Conservation (phyloP, 805 yeast genomes). For the Lachancea kluyveri region DNA sequence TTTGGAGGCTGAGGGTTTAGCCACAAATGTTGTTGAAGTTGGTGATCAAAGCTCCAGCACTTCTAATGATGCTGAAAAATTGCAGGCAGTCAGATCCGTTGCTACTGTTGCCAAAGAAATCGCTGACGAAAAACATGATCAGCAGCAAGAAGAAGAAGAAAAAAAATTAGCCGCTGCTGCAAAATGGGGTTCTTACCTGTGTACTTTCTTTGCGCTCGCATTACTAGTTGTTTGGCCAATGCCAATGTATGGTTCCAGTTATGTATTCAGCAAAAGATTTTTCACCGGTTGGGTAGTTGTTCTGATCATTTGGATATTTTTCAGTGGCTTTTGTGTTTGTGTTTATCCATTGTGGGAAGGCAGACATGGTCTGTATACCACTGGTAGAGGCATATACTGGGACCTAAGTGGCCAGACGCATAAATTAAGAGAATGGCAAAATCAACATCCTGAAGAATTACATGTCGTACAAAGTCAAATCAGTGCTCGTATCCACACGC, state of each 20-base stretch:
- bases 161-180: conserved; percentile 48
- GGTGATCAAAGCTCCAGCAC: conserved; percentile 7
- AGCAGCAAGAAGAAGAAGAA: conserved; percentile 43
- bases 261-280: conserved; percentile 66
- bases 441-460: conserved; percentile 61
- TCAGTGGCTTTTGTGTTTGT: conserved; percentile 55
- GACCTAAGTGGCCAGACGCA: conserved; percentile 69
- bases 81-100: conserved; percentile 28
- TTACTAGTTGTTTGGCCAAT: conserved; percentile 81
- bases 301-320: conserved; percentile 74
- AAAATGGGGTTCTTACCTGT: conserved; percentile 53
- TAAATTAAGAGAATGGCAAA: conserved; percentile 74
- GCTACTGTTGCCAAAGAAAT: conserved; percentile 28
- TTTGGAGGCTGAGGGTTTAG: conserved; percentile 36
- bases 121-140: conserved; percentile 14
- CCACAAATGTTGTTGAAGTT: conserved; percentile 16
- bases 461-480: conserved; percentile 71
- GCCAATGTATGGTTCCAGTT: conserved; percentile 85
- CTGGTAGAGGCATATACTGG: conserved; percentile 79
- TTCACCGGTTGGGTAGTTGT: conserved; percentile 90
- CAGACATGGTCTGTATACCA: conserved; percentile 54
- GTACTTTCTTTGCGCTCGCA: conserved; percentile 54
- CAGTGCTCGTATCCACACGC: conserved; percentile 29
- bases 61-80: conserved; percentile 12
- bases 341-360: conserved; percentile 74